Percentiles rank a stretch among this genome's conserved stretches.
These are phyloP conservation scores for Trichoderma breve DNA, from an alignment of 2,329 filamentous ascomycete genomes.

Conservation along the genomic window DNA sequence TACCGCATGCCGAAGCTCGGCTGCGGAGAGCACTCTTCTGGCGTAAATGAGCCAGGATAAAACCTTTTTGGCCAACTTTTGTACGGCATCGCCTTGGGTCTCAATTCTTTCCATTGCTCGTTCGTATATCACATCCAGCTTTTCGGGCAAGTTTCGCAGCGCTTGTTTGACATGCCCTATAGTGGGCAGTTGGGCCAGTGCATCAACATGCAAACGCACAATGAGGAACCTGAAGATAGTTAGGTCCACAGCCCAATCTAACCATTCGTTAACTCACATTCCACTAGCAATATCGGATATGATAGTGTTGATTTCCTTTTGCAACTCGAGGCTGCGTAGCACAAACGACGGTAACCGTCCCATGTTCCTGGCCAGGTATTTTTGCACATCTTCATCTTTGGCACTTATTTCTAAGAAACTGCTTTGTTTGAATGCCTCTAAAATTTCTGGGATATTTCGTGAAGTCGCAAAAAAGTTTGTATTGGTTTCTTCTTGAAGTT, in stretches of 20 bases:
- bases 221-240: background rate
- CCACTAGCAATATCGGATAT: background rate
- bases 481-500: background rate
- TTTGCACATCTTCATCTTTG: conserved; percentile 8
- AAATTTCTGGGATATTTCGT: conserved; percentile 24
- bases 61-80: background rate
- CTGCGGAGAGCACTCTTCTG: background rate
- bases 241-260: background rate
- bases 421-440: background rate
- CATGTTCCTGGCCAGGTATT: background rate
- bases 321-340: background rate
- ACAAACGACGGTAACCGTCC: background rate
- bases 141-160: background rate
- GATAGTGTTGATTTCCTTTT: background rate
- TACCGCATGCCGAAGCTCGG: background rate
- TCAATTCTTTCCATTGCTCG: conserved; percentile 15
- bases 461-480: background rate
- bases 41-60: conserved; percentile 3
- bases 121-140: background rate
- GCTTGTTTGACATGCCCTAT: background rate
- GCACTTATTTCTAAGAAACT: background rate
- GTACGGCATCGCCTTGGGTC: background rate
- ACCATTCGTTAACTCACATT: background rate
- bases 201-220: background rate
- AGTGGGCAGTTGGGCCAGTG: background rate